Conservation (phyloP, 2,329 filamentous ascomycete species). For the Xylaria sp. region DNA sequence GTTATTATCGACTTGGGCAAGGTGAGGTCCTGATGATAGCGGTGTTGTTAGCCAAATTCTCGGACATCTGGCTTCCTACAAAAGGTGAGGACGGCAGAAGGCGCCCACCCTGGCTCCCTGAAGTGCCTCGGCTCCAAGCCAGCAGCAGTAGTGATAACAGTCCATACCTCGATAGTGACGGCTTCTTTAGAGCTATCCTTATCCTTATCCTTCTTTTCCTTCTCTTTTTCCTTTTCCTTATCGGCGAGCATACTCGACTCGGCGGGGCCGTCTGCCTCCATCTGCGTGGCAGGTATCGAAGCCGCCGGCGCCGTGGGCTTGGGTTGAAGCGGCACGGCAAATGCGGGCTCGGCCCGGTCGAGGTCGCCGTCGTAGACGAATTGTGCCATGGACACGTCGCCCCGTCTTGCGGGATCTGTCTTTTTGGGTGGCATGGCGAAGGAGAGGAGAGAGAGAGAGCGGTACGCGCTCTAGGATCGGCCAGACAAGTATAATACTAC, state of each 20-base stretch:
- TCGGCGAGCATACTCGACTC: conserved; percentile 43
- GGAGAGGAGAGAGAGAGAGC: conserved; percentile 27
- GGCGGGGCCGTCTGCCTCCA: conserved; percentile 52
- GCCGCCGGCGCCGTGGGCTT: conserved; percentile 42
- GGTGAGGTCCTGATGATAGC: conserved; percentile 69
- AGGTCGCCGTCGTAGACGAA: conserved; percentile 57
- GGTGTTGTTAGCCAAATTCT: conserved; percentile 31
- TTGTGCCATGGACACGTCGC: conserved; percentile 59
- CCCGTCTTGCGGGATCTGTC: conserved; percentile 59
- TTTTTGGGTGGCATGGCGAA: conserved; percentile 66
- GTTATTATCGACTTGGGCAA: conserved; percentile 86
- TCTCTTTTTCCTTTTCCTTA: conserved; percentile 52
- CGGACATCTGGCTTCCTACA: background rate
- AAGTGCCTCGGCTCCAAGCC: background rate
- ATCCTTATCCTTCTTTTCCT: conserved; percentile 51
- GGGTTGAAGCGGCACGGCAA: conserved; percentile 42
- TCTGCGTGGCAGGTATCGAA: conserved; percentile 41
- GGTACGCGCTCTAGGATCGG: background rate
- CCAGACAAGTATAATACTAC: background rate
- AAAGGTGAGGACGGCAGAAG: background rate
- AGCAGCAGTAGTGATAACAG: no score
- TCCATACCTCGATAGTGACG: conserved; percentile 64
- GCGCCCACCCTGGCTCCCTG: background rate
- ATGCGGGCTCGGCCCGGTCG: conserved; percentile 44
- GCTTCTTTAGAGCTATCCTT: conserved; percentile 44